phyloP scores from a whole-genome alignment of 2,329 filamentous ascomycete species.

The Camillea tinctor region DNA sequence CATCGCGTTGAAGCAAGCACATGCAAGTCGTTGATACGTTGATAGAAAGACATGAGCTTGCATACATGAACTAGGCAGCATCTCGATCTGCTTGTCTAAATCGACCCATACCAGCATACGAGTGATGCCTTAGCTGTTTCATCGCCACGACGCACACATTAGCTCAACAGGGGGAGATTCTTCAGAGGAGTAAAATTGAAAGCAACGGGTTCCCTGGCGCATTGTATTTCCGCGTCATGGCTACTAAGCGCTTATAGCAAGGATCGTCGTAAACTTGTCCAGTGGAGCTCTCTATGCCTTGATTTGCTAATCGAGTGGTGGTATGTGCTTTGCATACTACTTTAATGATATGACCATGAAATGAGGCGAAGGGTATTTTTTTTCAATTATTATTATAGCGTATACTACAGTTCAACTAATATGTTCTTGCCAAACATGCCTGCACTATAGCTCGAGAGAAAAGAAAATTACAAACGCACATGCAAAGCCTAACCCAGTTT shows the following conservation, averaged over 20 bases:
- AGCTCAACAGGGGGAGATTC: background rate
- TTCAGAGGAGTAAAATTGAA: background rate
- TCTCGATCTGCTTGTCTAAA: background rate
- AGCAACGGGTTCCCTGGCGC: background rate
- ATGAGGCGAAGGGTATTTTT: background rate
- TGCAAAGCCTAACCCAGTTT: too few relatives aligned
- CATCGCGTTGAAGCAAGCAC: constrained; percentile 30
- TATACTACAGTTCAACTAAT: background rate
- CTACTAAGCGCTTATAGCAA: background rate
- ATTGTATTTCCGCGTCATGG: background rate
- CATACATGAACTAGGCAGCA: background rate
- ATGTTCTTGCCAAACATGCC: background rate
- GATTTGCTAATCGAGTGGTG: too few relatives aligned
- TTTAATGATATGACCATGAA: background rate
- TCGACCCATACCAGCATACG: background rate
- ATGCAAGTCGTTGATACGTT: constrained; percentile 17
- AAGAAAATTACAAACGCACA: too few relatives aligned
- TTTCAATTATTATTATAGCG: background rate
- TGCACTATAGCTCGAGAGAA: background rate
- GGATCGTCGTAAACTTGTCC: background rate
- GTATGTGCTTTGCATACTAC: too few relatives aligned
- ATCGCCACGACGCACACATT: background rate
- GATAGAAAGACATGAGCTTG: background rate
- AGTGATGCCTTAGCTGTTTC: background rate
- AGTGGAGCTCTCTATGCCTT: background rate